These are phyloP conservation scores for Xerocomellus intermedius DNA, from an alignment of 768 basidiomycete species.

Conservation along the genomic window DNA sequence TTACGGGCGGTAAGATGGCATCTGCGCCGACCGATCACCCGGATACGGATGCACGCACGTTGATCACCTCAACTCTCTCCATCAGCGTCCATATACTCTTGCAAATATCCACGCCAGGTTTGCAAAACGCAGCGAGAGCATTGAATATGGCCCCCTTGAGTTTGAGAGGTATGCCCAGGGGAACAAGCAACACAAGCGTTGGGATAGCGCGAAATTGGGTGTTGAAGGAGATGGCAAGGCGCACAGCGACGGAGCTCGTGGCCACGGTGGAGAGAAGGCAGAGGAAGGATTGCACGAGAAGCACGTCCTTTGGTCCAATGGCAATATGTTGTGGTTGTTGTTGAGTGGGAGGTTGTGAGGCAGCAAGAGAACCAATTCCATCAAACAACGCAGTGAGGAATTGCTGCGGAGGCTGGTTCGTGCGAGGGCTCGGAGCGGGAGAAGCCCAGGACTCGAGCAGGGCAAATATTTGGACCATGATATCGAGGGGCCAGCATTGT, in stretches of 20 bases:
- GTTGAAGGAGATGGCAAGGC: conserved; percentile 73
- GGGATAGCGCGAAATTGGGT: conserved; percentile 79
- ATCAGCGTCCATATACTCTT: conserved; percentile 80
- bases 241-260: conserved; percentile 71
- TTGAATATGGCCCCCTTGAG: conserved; percentile 85
- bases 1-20: conserved; percentile 48
- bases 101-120: conserved; percentile 80
- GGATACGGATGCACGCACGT: conserved; percentile 52
- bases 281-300: conserved; percentile 78
- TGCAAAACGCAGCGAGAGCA: conserved; percentile 78
- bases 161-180: conserved; percentile 82
- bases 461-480: conserved; percentile 78
- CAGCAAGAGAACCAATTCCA: conserved; percentile 29
- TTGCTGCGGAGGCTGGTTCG: conserved; percentile 44
- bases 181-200: conserved; percentile 74
- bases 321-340: conserved; percentile 43
- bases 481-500: conserved; percentile 51
- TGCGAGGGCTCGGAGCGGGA: conserved; percentile 47
- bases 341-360: conserved; percentile 32
- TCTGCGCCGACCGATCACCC: conserved; percentile 28
- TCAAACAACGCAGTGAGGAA: conserved; percentile 32
- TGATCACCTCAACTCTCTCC: conserved; percentile 83
- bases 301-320: conserved; percentile 68
- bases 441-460: conserved; percentile 74
- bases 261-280: conserved; percentile 75